Conservation (phyloP, 2,329 filamentous ascomycete genomes). For the Fusarium praegraminearum region DNA sequence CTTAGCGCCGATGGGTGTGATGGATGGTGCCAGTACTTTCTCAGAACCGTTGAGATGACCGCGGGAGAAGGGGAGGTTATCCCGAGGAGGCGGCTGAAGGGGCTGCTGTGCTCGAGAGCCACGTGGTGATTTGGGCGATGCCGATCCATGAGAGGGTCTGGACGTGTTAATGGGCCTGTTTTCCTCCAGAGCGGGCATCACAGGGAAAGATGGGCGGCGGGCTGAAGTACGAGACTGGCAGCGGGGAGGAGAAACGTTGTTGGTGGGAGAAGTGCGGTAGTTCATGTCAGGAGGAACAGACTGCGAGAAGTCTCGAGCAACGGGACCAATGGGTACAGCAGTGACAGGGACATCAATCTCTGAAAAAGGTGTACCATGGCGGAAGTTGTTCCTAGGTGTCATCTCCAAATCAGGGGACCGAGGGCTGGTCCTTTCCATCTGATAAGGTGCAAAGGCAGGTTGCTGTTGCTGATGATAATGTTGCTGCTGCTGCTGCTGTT, state of each 20-base stretch:
- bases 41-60: slow-evolving; percentile 60
- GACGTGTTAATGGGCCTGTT: slow-evolving; percentile 61
- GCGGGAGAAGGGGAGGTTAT: slow-evolving; percentile 68
- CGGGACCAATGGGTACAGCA: slow-evolving; percentile 74
- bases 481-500: slow-evolving; percentile 12
- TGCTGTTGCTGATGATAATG: slow-evolving; percentile 17
- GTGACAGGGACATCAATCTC: slow-evolving; percentile 91
- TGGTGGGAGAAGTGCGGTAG: slow-evolving; percentile 66
- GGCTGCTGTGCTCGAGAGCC: slow-evolving; percentile 54
- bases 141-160: slow-evolving; percentile 45
- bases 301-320: slow-evolving; percentile 84
- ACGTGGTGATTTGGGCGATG: slow-evolving; percentile 54
- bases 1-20: slow-evolving; percentile 45
- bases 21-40: slow-evolving; percentile 58
- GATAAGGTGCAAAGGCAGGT: slow-evolving; percentile 60
- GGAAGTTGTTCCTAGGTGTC: slow-evolving; percentile 72
- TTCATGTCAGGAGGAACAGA: slow-evolving; percentile 96
- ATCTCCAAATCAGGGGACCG: slow-evolving; percentile 65
- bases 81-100: slow-evolving; percentile 65
- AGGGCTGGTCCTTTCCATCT: slow-evolving; percentile 64
- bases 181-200: slow-evolving; percentile 78
- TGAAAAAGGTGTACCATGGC: slow-evolving; percentile 87
- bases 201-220: slow-evolving; percentile 75
- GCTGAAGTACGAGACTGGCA: slow-evolving; percentile 67
- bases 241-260: slow-evolving; percentile 55